Evolutionary conservation across 139 green algal genomes (phyloP).

Genomic region (Haematococcus sp.): DNA sequence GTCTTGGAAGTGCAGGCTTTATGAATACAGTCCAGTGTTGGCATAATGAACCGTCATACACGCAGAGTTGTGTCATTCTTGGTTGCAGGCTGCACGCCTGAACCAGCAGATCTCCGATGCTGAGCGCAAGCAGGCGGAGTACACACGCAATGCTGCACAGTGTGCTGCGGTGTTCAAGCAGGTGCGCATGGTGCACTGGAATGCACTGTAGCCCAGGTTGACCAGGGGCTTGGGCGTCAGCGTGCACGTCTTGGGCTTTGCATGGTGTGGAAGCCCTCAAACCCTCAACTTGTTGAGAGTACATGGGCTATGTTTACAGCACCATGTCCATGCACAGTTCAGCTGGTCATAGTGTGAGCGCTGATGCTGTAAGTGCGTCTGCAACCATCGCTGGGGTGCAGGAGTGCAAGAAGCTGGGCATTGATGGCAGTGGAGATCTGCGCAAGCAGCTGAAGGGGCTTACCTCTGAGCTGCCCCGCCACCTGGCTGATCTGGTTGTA

Average conservation of each 20-base stretch:
- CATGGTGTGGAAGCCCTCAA: neutral
- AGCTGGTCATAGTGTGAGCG: too few relatives aligned
- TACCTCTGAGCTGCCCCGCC: conserved; percentile 41
- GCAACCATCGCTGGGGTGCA: too few relatives aligned
- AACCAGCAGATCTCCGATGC: conserved; percentile 58
- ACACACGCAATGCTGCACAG: conserved; percentile 42
- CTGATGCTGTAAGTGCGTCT: too few relatives aligned
- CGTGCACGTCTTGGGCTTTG: neutral
- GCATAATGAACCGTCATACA: neutral
- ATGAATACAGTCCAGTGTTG: neutral
- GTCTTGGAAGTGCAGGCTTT: neutral
- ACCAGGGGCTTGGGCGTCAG: neutral
- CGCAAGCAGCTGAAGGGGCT: conserved; percentile 44
- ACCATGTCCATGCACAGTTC: neutral
- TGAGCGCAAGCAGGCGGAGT: conserved; percentile 61
- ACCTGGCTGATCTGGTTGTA: conserved; percentile 32
- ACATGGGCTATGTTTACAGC: neutral
- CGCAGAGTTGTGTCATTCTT: neutral
- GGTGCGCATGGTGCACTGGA: conserved; percentile 22
- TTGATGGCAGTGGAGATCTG: conserved; percentile 26
- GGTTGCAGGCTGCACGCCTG: conserved; percentile 9
- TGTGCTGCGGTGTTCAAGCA: conserved; percentile 54
- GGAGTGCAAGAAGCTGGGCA: conserved; percentile 55
- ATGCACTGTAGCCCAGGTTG: too few relatives aligned
- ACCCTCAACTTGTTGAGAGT: neutral